Evolutionary conservation across 2,329 filamentous ascomycete genomes (phyloP), one percentile per base, ranked within the genome.

Genomic region (Colletotrichum horii): DNA sequence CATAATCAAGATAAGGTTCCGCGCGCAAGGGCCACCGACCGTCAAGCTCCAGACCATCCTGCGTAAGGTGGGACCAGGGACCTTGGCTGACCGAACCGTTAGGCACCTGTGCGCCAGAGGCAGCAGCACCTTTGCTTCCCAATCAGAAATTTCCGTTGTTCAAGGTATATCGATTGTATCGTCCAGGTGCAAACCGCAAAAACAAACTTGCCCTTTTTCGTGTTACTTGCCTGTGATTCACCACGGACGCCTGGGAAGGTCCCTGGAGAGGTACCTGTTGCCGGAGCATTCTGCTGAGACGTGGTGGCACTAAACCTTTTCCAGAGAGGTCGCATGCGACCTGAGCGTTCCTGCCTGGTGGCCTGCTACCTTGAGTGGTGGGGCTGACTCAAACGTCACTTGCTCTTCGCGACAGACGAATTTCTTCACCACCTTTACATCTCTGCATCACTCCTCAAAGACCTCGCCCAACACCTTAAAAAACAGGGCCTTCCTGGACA

Each of bases 371-470:
- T 34, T 58, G 38, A 62, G 30, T 68, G 38, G 74, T 68, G 74
- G 67, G 69, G 76, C 76, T 74, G 55, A 74, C 69, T 74, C 75
- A 78, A 77, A 78, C 76, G 76, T 77, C 76, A 72, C 71, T 70
- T 75, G 76, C 74, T 76, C 66, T 74, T 76, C 58, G 74, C 74
- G 74, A 76, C 64, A n/a, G 70, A 56, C 62, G 74, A 75, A 71
- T 71, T 76, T 76, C 71, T 76, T 76, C 66, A 66, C 52, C 38
- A 36, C 12, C 34, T 38, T 60, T 48, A 19, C 58, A 19, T 52
- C 36, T 65, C 43, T 52, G 52, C 60, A 58, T 62, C 65, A 73
- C 52, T 66, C 58, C 55, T 43, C 22, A 36, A 65, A 7, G 48
- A 8, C 19, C 30, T 68, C 19, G 30, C n/a, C 24, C 26, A 66